These are phyloP conservation scores for Fusarium goolgardi DNA, from an alignment of 2,329 filamentous ascomycete species.

Conservation along the genomic window DNA sequence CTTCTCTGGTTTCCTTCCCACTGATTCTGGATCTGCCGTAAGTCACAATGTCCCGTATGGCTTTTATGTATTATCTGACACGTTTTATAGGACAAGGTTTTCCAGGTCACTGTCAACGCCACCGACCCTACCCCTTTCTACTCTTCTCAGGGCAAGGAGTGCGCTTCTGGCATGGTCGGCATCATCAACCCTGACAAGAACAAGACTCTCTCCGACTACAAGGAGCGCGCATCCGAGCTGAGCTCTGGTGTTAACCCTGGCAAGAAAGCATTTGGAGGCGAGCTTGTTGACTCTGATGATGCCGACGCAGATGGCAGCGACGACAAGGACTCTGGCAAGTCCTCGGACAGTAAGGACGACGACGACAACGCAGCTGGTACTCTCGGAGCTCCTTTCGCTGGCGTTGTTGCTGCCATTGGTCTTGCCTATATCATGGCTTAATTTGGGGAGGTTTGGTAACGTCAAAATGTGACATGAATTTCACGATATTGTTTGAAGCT, in stretches of 20 bases:
- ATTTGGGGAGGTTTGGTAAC: background rate
- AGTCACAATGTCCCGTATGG: background rate
- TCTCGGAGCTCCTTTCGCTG: conserved; percentile 32
- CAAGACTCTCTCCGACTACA: conserved; percentile 50
- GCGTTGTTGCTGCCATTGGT: conserved; percentile 35
- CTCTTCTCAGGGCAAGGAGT: conserved; percentile 55
- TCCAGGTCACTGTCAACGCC: conserved; percentile 51
- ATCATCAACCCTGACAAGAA: conserved; percentile 52
- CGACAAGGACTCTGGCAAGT: conserved; percentile 18
- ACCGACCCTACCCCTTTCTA: conserved; percentile 54
- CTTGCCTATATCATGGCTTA: conserved; percentile 39
- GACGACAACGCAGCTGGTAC: conserved; percentile 33
- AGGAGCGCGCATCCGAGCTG: conserved; percentile 46
- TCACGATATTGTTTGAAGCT: conserved; percentile 19
- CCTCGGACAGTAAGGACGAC: conserved; percentile 21
- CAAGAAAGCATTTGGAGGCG: conserved; percentile 46
- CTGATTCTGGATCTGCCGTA: conserved; percentile 48
- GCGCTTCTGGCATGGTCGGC: conserved; percentile 55
- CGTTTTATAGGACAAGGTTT: conserved; percentile 49
- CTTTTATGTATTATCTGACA: conserved; percentile 13
- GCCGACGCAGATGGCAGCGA: conserved; percentile 14
- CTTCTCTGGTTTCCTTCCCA: conserved; percentile 53
- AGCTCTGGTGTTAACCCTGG: conserved; percentile 47
- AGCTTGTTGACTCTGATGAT: conserved; percentile 43
- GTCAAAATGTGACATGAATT: conserved; percentile 31